A percentile compares a stretch with the other conserved stretches of the same genome.
Conservation (phyloP, 2,329 filamentous ascomycete species). For the Purpureocillium takamizusanense region DNA sequence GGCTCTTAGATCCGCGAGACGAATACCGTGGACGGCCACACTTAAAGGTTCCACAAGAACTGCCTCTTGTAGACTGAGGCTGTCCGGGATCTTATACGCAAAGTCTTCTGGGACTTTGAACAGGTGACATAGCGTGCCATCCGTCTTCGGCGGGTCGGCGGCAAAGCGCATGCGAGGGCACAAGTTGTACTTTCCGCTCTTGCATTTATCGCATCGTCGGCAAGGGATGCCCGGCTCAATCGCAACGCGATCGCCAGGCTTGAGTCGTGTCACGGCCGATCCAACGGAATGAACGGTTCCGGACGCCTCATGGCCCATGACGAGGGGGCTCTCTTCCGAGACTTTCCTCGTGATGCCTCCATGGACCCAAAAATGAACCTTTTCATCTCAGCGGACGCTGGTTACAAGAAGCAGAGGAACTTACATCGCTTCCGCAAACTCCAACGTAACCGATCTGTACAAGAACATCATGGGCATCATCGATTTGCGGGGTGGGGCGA, state of each 20-base stretch:
- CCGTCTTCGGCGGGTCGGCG: conserved; percentile 68
- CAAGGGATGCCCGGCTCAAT: conserved; percentile 77
- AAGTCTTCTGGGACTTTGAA: conserved; percentile 71
- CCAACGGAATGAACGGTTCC: conserved; percentile 63
- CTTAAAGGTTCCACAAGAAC: conserved; percentile 42
- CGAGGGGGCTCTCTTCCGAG: too few relatives aligned
- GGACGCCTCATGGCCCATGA: conserved; percentile 44
- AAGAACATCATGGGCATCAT: too few relatives aligned
- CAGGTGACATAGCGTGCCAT: conserved; percentile 72
- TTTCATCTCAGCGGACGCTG: too few relatives aligned
- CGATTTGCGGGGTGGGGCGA: too few relatives aligned
- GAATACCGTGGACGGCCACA: conserved; percentile 40
- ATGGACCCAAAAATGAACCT: too few relatives aligned
- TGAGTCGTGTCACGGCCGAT: conserved; percentile 46
- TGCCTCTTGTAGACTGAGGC: conserved; percentile 40
- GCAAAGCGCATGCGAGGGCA: conserved; percentile 74
- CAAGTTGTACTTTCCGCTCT: conserved; percentile 70
- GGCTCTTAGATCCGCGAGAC: conserved; percentile 10
- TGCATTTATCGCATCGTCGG: conserved; percentile 62
- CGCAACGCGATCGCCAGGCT: conserved; percentile 65
- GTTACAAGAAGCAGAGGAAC: too few relatives aligned
- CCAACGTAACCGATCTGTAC: too few relatives aligned
- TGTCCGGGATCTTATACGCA: conserved; percentile 68
- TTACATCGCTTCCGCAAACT: too few relatives aligned
- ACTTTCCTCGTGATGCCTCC: too few relatives aligned